Conservation (phyloP, 306 rosid species). For the Prunus armeniaca region DNA sequence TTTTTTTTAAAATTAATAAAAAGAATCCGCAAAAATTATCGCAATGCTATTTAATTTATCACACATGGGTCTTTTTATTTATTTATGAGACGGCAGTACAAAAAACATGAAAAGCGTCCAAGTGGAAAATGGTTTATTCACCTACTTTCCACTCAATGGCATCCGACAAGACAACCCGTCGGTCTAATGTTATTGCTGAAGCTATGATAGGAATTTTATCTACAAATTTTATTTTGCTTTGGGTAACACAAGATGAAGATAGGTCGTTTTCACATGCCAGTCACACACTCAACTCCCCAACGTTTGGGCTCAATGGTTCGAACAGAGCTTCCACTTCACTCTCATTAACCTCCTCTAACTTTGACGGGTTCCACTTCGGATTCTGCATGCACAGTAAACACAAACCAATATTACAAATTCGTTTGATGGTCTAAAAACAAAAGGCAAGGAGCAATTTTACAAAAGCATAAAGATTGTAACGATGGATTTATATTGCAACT, state of each 20-base stretch:
- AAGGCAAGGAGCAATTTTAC: background rate
- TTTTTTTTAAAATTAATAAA: no score
- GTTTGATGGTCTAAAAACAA: background rate
- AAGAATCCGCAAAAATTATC: no score
- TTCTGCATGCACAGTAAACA: slow-evolving; percentile 48
- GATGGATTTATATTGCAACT: background rate
- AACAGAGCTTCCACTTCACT: slow-evolving; percentile 64
- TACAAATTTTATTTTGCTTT: background rate
- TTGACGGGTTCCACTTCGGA: slow-evolving; percentile 82
- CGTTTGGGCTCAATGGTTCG: slow-evolving; percentile 53
- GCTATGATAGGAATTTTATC: no score
- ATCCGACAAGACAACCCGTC: no score
- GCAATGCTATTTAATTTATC: no score
- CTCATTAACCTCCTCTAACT: slow-evolving; percentile 60
- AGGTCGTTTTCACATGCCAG: background rate
- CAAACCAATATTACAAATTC: background rate
- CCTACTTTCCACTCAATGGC: no score
- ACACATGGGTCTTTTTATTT: no score
- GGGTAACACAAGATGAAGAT: background rate
- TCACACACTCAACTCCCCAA: slow-evolving; percentile 31
- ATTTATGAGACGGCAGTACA: background rate
- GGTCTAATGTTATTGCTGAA: no score
- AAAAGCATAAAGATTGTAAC: background rate
- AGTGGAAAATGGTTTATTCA: background rate
- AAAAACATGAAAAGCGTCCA: background rate